A percentile compares a stretch with the other conserved stretches of the same genome.
Evolutionary conservation across 768 basidiomycete genomes (phyloP).

Genomic region (Pilatotrama ljubarskyi): DNA sequence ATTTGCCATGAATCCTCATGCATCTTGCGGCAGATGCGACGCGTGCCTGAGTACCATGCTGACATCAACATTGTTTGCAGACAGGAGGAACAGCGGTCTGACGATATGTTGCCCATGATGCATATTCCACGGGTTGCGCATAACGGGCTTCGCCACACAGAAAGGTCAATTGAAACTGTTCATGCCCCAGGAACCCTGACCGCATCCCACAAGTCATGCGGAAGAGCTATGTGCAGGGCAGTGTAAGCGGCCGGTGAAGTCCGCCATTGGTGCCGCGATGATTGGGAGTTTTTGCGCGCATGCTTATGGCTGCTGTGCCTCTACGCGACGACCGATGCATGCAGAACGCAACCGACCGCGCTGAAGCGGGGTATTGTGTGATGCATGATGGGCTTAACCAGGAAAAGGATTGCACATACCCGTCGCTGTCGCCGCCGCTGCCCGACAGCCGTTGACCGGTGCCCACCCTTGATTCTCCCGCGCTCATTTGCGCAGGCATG

Average conservation of each 20-base stretch:
- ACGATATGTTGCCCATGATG: neutral
- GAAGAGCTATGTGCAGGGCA: conserved; percentile 10
- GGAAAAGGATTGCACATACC: neutral
- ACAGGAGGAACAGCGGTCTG: neutral
- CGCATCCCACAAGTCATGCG: conserved; percentile 12
- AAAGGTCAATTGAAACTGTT: neutral
- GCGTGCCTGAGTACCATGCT: conserved; percentile 11
- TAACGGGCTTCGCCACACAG: neutral
- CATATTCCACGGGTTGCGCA: neutral
- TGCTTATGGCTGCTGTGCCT: neutral
- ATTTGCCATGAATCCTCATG: neutral
- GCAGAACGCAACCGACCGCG: conserved; percentile 1
- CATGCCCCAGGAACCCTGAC: conserved; percentile 8
- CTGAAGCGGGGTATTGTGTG: neutral
- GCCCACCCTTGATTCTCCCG: conserved; percentile 2
- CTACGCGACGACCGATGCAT: neutral
- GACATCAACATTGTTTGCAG: neutral
- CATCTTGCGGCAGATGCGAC: neutral
- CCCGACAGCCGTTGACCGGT: neutral
- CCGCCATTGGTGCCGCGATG: neutral
- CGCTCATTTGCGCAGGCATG: conserved; percentile 4
- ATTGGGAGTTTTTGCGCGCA: neutral
- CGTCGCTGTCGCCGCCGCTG: conserved; percentile 5
- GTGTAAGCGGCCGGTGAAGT: neutral
- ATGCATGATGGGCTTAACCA: neutral